Base-by-base conservation (phyloP, 169 alveolate genomes). In the Eimeria maxima region DNA sequence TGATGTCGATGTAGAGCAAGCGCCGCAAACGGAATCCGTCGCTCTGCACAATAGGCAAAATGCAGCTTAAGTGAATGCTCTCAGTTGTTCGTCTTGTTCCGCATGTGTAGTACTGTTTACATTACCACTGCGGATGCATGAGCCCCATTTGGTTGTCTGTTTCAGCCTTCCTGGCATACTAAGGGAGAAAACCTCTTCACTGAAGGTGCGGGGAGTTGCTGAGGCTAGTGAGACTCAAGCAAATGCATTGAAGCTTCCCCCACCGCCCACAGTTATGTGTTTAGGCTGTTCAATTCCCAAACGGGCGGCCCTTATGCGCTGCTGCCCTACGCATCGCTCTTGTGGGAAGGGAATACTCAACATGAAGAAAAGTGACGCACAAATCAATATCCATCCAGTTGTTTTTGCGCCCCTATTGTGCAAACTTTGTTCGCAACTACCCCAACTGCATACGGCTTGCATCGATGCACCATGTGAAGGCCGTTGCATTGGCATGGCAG, bases 291-390 rank as follows among this genome's bases (percentile, higher is more conserved):
- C 27, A 45, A 18, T 78, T 78, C 24, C 33, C 47, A 45, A 42
- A 76, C 47, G 69, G 10, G 65, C 44, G 67, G 88, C 88, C 44
- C 88, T 11, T 13, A 2, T 47, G 63, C 69, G 88, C 45, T 45
- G 87, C 65, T 76, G 65, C 88, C 65, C 65, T 67, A 50, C 88
- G 88, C 88, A 50, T 78, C 88, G 88, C 67, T 78, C 42, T 47
- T 44, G n/a, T 78, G 88, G 67, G 22, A 50, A 14, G 65, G 65
- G 88, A 50, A 18, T 67, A 45, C 33, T 42, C 87, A 45, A 22
- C 27, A 78, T 67, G 65, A 67, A 50, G 45, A 78, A 50, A 44
- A 78, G 65, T 78, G 60, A 50, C 88, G 88, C 88, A 44, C 13
- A 6, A 78, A 45, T 78, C 88, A 45, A 4, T 73, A 73, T 73